These are phyloP conservation scores for Arachis stenosperma DNA, from an alignment of 306 rosid genomes.

Conservation along the genomic window DNA sequence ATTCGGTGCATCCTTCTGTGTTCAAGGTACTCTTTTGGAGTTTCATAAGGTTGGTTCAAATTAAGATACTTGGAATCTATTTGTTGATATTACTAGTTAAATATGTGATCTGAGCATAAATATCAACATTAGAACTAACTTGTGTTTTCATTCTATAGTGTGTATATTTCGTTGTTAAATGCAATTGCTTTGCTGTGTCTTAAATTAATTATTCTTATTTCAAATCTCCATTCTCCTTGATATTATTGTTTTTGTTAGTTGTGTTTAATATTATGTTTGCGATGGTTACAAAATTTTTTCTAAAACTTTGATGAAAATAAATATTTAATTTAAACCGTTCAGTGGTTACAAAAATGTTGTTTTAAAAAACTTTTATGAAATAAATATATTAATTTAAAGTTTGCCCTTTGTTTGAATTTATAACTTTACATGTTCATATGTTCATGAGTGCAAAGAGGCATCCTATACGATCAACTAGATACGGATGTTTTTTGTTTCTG, in stretches of 20 bases:
- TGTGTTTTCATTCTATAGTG: conserved; percentile 16
- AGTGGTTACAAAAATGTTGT: too few relatives aligned
- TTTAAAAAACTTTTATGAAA: too few relatives aligned
- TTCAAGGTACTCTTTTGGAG: conserved; percentile 62
- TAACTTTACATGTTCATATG: neutral
- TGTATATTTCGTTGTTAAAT: conserved; percentile 14
- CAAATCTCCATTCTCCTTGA: conserved; percentile 10
- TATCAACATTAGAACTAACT: neutral
- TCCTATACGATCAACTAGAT: neutral
- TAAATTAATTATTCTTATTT: conserved; percentile 19
- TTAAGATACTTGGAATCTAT: conserved; percentile 10
- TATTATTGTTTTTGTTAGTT: conserved; percentile 7
- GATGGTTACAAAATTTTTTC: conserved; percentile 2
- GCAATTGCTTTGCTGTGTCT: conserved; percentile 24
- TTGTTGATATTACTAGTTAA: conserved; percentile 5
- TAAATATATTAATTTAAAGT: too few relatives aligned
- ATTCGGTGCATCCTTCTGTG: conserved; percentile 78
- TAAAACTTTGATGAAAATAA: neutral
- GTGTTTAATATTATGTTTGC: neutral
- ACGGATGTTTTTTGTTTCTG: too few relatives aligned
- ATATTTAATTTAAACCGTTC: conserved; percentile 10
- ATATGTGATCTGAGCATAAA: conserved; percentile 25
- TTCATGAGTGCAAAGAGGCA: neutral
- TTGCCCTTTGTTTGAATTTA: neutral
- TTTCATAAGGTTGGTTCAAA: conserved; percentile 22